Evolutionary conservation across 2,329 filamentous ascomycete genomes (phyloP).

Genomic region (Cordyceps militaris): DNA sequence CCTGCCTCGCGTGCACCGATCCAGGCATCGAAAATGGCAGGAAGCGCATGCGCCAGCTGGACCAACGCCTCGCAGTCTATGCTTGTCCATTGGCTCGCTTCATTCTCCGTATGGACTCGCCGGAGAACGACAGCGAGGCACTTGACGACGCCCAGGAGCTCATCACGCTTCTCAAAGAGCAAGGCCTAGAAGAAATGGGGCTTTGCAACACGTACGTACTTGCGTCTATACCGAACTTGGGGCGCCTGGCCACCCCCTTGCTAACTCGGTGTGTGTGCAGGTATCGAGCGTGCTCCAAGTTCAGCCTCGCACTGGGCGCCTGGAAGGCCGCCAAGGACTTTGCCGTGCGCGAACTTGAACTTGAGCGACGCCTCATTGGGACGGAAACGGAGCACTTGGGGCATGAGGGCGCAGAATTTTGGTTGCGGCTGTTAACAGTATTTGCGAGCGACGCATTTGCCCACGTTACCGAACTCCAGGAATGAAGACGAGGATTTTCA

Average conservation of each 20-base stretch:
- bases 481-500: too few species aligned
- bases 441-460: too few species aligned
- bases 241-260: background rate
- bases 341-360: background rate
- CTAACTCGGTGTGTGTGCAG: background rate
- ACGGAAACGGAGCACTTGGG: background rate
- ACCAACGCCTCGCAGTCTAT: background rate
- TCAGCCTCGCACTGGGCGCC: background rate
- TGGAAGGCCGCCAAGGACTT: background rate
- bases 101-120: background rate
- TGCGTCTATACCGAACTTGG: background rate
- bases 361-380: background rate
- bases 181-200: background rate
- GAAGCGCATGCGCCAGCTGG: background rate
- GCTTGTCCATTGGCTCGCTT: too few species aligned
- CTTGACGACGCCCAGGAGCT: background rate
- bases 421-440: too few species aligned
- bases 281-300: background rate
- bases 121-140: background rate
- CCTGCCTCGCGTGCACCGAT: background rate
- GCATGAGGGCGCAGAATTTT: background rate
- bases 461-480: too few species aligned
- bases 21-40: background rate
- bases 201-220: background rate
- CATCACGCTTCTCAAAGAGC: background rate